These are phyloP conservation scores for Sordariomycetes sp. DNA, from an alignment of 2,329 filamentous ascomycete genomes.

Conservation along the genomic window DNA sequence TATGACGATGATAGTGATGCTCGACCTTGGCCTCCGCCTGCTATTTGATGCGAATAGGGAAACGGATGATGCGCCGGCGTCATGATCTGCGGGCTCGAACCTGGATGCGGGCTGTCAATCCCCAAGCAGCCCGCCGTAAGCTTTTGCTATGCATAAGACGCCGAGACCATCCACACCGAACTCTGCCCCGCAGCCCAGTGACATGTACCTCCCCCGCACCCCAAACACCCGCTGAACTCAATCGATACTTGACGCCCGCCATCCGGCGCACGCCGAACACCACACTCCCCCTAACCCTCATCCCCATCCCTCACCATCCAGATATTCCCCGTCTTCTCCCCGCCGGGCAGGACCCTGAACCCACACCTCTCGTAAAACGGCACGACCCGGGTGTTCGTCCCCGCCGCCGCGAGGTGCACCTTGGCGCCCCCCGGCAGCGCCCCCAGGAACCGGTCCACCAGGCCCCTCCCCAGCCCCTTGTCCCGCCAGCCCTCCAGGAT, in stretches of 20 bases:
- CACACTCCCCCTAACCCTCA: not conserved
- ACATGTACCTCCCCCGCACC: too few relatives aligned
- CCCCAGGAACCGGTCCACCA: slow-evolving; percentile 29
- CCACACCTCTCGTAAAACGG: slow-evolving; percentile 35
- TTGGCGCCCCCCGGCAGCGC: slow-evolving; percentile 24
- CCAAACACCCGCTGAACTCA: not conserved
- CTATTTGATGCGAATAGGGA: too few relatives aligned
- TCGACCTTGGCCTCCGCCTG: too few relatives aligned
- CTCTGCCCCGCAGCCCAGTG: too few relatives aligned
- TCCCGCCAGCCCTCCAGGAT: slow-evolving; percentile 29
- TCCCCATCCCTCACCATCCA: slow-evolving; percentile 30
- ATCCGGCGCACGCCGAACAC: too few relatives aligned
- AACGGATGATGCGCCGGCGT: too few relatives aligned
- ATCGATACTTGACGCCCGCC: not conserved
- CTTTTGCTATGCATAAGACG: too few relatives aligned
- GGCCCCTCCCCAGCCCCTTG: slow-evolving; percentile 30
- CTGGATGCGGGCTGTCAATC: too few relatives aligned
- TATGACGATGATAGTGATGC: not conserved
- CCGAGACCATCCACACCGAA: too few relatives aligned
- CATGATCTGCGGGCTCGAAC: too few relatives aligned
- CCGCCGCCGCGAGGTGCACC: slow-evolving; percentile 30
- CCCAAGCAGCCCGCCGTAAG: too few relatives aligned
- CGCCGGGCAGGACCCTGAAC: slow-evolving; percentile 26
- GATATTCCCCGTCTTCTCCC: slow-evolving; percentile 21
- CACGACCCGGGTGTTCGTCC: slow-evolving; percentile 36